These are phyloP conservation scores for Bruguiera hainesii DNA, from an alignment of 441 rosid species.

Conservation along the genomic window DNA sequence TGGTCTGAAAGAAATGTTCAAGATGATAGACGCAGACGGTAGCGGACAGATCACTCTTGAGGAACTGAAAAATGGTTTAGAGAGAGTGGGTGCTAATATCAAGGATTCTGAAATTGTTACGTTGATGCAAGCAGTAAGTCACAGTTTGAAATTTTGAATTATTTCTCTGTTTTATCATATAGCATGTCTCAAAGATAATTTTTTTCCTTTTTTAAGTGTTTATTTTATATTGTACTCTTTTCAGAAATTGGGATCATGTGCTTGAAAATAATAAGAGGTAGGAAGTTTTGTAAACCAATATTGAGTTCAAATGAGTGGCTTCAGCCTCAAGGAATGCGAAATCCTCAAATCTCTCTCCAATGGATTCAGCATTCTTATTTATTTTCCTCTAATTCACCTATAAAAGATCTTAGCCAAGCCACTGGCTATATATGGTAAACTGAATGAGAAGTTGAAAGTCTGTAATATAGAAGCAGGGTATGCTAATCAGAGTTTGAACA, in stretches of 20 bases:
- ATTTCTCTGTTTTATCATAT: neutral
- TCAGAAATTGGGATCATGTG: neutral
- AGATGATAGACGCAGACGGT: conserved; percentile 86
- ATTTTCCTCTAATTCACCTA: too few species aligned
- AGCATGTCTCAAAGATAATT: neutral
- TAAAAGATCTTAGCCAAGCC: too few species aligned
- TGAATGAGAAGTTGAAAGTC: too few species aligned
- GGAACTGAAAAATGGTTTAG: conserved; percentile 80
- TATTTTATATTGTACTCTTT: neutral
- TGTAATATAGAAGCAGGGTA: too few species aligned
- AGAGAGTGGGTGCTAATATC: conserved; percentile 71
- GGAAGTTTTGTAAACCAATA: neutral
- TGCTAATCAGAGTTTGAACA: too few species aligned
- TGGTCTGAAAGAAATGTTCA: conserved; percentile 90
- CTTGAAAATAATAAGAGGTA: neutral
- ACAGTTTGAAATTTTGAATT: conserved; percentile 7
- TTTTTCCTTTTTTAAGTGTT: neutral
- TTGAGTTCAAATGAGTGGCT: neutral
- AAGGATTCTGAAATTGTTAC: conserved; percentile 67
- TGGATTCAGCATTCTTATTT: too few species aligned
- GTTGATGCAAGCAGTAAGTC: conserved; percentile 88
- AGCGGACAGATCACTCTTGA: conserved; percentile 88
- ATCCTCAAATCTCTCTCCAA: too few species aligned
- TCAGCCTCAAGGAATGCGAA: too few species aligned
- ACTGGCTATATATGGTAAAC: too few species aligned